Conservation (phyloP, 495 filamentous ascomycete genomes). For the Chaetomium tenue region DNA sequence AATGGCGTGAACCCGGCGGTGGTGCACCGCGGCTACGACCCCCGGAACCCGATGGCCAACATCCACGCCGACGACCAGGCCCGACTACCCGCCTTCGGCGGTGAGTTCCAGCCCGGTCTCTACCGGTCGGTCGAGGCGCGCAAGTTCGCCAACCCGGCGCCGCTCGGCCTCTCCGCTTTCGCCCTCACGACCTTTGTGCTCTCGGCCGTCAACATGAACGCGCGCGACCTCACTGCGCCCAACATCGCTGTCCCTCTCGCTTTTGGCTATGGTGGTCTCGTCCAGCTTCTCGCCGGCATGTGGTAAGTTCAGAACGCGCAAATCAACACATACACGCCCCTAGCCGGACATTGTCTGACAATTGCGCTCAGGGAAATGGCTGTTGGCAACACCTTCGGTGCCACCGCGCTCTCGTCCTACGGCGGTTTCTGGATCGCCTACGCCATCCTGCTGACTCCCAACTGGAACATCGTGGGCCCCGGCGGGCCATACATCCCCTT, state of each 20-base stretch:
- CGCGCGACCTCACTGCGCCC: constrained; percentile 57
- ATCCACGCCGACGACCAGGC: constrained; percentile 60
- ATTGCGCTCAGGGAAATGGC: constrained; percentile 81
- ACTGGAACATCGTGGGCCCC: constrained; percentile 59
- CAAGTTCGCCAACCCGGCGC: constrained; percentile 87
- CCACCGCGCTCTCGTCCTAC: constrained; percentile 92
- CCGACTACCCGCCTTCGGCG: constrained; percentile 79
- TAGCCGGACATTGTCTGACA: constrained; percentile 18
- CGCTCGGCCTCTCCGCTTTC: constrained; percentile 84
- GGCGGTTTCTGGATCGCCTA: constrained; percentile 97
- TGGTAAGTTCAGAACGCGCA: constrained; percentile 64
- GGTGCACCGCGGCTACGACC: constrained; percentile 48
- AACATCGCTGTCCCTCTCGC: constrained; percentile 70
- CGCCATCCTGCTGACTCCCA: constrained; percentile 81
- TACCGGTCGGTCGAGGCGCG: constrained; percentile 72
- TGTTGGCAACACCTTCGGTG: constrained; percentile 95
- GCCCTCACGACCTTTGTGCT: constrained; percentile 95
- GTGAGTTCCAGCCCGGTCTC: constrained; percentile 93
- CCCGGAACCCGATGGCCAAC: constrained; percentile 68
- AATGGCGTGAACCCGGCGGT: constrained; percentile 31
- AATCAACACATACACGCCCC: neutral
- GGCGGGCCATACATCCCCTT: constrained; percentile 43
- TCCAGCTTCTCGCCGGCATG: constrained; percentile 95
- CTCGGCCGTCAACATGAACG: constrained; percentile 74
- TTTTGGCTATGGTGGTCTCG: constrained; percentile 81